Conservation (phyloP, 2,329 filamentous ascomycete genomes). For the Pseudocercospora fuligena region DNA sequence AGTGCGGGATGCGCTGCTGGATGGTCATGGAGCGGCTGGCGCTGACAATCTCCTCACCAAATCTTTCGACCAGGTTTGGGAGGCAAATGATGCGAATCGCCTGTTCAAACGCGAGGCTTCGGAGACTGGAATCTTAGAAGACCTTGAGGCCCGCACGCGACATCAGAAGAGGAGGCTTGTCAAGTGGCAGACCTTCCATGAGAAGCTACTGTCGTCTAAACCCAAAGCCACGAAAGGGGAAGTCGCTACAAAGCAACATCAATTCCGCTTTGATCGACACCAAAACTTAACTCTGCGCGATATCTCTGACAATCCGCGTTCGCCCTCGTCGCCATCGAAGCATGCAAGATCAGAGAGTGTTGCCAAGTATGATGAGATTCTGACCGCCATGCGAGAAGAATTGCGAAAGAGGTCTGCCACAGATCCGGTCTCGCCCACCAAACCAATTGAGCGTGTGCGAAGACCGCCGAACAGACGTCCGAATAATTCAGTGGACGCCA, state of each 20-base stretch:
- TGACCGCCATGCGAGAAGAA: slow-evolving; percentile 43
- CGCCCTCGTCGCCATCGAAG: slow-evolving; percentile 20
- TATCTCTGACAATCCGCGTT: slow-evolving; percentile 22
- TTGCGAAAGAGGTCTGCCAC: slow-evolving; percentile 33
- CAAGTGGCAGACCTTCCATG: slow-evolving; percentile 74
- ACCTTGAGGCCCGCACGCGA: slow-evolving; percentile 70
- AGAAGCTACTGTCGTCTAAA: slow-evolving; percentile 30
- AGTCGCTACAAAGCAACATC: slow-evolving; percentile 13
- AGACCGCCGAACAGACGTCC: slow-evolving; percentile 20
- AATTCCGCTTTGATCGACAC: slow-evolving; percentile 38
- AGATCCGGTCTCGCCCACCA: slow-evolving; percentile 20
- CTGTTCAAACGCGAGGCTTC: slow-evolving; percentile 55
- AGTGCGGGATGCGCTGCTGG: slow-evolving; percentile 73
- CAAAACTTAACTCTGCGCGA: slow-evolving; percentile 36
- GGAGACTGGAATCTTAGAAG: slow-evolving; percentile 64
- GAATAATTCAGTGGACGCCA: slow-evolving; percentile 23
- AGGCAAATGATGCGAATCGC: slow-evolving; percentile 54
- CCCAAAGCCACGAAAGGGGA: slow-evolving; percentile 18
- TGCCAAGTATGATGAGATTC: slow-evolving; percentile 40
- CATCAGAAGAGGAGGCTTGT: slow-evolving; percentile 70
- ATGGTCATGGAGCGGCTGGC: slow-evolving; percentile 64
- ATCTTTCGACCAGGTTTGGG: slow-evolving; percentile 75
- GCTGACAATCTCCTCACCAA: slow-evolving; percentile 65
- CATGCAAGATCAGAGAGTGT: slow-evolving; percentile 25
- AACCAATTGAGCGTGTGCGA: slow-evolving; percentile 20